Base-by-base conservation (phyloP, 305 asterid species). In the Striga hermonthica region DNA sequence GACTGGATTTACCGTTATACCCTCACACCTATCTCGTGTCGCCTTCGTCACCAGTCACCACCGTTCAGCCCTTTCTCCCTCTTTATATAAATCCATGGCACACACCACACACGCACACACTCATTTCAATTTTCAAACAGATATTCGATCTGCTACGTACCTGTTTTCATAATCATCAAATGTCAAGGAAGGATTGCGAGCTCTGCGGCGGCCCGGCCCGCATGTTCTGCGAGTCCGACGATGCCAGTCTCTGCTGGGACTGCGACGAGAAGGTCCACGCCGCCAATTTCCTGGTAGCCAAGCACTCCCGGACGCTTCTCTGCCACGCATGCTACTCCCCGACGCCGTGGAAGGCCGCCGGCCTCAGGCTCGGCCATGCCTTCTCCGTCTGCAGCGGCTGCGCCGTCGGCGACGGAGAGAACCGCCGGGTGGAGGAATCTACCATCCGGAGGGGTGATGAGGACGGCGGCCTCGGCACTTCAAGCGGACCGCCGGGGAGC, bases 251-350 rank as follows among this genome's bases (percentile, higher is more conserved):
- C 4, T 88, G 95, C 52, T 85, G 89, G 87, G 83, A 74, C 50
- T 88, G 95, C 69, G 94, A 88, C 65, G 83, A 75, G 64, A 83
- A 78, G 74, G 95, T 85, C 7, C 95, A 88, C 76, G 74, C 82
- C 64, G 94, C 95, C 12, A 88, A 88, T 59, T 88, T 88, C 57
- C 77, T 88, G 11, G 96, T 86, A 4, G 95, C 95, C 1, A 82
- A 83, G 16, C 95, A 88, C 77, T 65, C 81, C 0, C 82, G 96
- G 41, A 75, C 73, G 36, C 83, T 86, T 6, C 91, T 84, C 64
- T 86, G 95, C 80, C 83, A 81, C 66, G 81, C 74, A 52, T 88
- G 96, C 79, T 69, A 63, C 58, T 78, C 83, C 0, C 81, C 78
- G 1, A 86, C 95, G 13, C 83, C 86, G 4, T 89, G 96, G 96